Base-by-base conservation (phyloP, 345 rosid species). In the Euphorbia pulcherrima region DNA sequence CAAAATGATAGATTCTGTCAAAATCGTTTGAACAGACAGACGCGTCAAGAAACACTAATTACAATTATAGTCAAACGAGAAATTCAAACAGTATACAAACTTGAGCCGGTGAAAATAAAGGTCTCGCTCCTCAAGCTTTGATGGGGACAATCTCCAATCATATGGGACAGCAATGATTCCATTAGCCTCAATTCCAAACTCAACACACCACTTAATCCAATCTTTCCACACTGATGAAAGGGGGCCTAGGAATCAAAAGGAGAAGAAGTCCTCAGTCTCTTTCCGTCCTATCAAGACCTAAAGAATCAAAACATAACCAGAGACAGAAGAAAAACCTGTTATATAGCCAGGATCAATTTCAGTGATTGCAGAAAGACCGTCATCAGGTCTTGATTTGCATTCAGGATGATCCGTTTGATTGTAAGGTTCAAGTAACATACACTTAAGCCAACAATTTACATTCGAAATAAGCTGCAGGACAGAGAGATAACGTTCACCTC, bases 181-280 rank as follows among this genome's bases (percentile, higher is more conserved):
- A 82, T 94, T 89, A 47, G 99, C 89, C 77, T 91, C 97, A 23
- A 94, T 81, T 30, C 99, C 99, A 68, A 94, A 91, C 82, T 91
- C 91, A 72, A 94, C 83, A 79, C 99, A 94, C 99, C 99, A 94
- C 79, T 87, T 91, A 68, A 94, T 81, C 97, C 99, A 94, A 51
- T 94, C 97, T 83, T 94, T 94, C 99, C 99, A 94, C 59, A 94
- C 95, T 0, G 99, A 89, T 53, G 97, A 94, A 58, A 94, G 92
- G 23, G 97, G 95, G 81, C 99, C 99, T 94, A 77, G 56, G 73
- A 46, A 62, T 72, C 71, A 75, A 60, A 46, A 53, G 20, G 28
- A 63, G n/a, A 47, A 60, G 60, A 50, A 35, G 12, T 50, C 64
- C 46, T 48, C 20, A 69, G 18, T 47, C 50, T 5, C 54, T 27